Base-by-base conservation (phyloP, 2,329 filamentous ascomycete genomes). In the Penicillium palitans region DNA sequence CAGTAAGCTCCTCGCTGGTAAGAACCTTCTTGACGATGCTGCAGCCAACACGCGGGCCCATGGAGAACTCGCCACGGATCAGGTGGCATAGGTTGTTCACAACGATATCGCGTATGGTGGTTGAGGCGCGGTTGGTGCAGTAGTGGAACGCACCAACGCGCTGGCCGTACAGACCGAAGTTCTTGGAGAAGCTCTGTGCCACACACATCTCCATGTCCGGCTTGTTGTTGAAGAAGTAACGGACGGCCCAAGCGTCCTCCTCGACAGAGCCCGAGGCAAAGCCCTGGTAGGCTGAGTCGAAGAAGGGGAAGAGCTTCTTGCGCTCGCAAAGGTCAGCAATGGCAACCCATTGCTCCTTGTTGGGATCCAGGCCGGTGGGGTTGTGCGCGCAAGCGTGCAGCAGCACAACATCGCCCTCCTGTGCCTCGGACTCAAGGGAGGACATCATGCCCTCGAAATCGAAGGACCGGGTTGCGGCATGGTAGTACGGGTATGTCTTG, bases 311-410 rank as follows among this genome's bases (percentile, higher is more conserved):
- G 76, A 96, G 90, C 65, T 86, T 87, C 82, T 90, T 95, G 71
- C 85, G 78, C 71, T 86, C 85, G 74, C 97, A 88, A 44, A 97
- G 75, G 45, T 83, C 79, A 51, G 92, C 91, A 60, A 98, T 86
- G 78, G 93, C 85, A 75, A 88, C 90, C 95, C 95, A 99, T 79
- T 99, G 93, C 57, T 93, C 90, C 68, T 89, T 83, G 48, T 90
- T 96, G 12, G 92, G 92, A 77, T 99, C 95, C 61, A 97, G 91
- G 58, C 95, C 95, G 1, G 95, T 99, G 33, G 95, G 95, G 80
- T 99, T 99, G 82, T 98, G 95, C 21, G 95, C 95, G 74, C 95
- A 99, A 60, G 92, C 91, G 78, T 97, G 95, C 42, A 97, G 85
- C 40, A 98, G 84, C 71, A 98, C 87, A 72, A 96, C 87, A 74